Percentiles rank a stretch among this genome's conserved stretches.
These are phyloP conservation scores for Thelonectria discophora DNA, from an alignment of 2,329 filamentous ascomycete species.

Conservation along the genomic window DNA sequence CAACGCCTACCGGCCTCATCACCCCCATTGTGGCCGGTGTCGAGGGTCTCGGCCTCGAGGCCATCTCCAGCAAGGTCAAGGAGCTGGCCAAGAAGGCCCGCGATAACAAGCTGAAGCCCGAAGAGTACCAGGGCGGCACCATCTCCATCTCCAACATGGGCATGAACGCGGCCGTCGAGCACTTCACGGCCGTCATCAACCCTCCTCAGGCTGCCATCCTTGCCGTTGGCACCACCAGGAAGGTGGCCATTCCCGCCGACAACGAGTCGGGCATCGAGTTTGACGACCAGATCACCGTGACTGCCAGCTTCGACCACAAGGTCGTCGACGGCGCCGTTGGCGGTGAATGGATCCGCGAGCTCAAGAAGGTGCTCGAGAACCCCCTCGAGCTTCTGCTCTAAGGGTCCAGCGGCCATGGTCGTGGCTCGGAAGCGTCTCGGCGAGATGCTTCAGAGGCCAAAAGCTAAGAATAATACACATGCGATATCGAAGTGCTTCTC, in stretches of 20 bases:
- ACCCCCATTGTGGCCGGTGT: slow-evolving; percentile 96
- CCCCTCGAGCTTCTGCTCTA: slow-evolving; percentile 93
- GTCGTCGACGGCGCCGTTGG: slow-evolving; percentile 96
- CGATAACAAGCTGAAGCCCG: slow-evolving; percentile 98
- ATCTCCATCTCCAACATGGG: slow-evolving; percentile 99
- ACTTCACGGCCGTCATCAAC: slow-evolving; percentile 99
- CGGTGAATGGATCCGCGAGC: slow-evolving; percentile 93
- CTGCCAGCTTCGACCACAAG: slow-evolving; percentile 98
- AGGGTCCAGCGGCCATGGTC: slow-evolving; percentile 37
- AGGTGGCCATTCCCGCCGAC: slow-evolving; percentile 90
- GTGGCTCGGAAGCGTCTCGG: slow-evolving; percentile 7
- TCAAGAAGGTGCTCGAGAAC: slow-evolving; percentile 99
- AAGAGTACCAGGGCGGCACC: slow-evolving; percentile 98
- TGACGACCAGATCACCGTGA: slow-evolving; percentile 97
- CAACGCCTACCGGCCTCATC: slow-evolving; percentile 92
- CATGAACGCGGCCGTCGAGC: slow-evolving; percentile 96
- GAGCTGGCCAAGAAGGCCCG: slow-evolving; percentile 95
- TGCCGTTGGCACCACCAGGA: slow-evolving; percentile 93
- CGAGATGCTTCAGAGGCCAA: slow-evolving; percentile 2
- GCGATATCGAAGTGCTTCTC: slow-evolving; percentile 28
- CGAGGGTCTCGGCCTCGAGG: slow-evolving; percentile 84
- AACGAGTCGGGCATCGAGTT: slow-evolving; percentile 90
- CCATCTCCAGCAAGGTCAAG: slow-evolving; percentile 90
- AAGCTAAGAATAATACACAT: slow-evolving; percentile 28
- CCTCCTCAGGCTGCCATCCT: slow-evolving; percentile 96